Evolutionary conservation across 2,329 filamentous ascomycete species (phyloP).

Genomic region (Cladosporium sp.): DNA sequence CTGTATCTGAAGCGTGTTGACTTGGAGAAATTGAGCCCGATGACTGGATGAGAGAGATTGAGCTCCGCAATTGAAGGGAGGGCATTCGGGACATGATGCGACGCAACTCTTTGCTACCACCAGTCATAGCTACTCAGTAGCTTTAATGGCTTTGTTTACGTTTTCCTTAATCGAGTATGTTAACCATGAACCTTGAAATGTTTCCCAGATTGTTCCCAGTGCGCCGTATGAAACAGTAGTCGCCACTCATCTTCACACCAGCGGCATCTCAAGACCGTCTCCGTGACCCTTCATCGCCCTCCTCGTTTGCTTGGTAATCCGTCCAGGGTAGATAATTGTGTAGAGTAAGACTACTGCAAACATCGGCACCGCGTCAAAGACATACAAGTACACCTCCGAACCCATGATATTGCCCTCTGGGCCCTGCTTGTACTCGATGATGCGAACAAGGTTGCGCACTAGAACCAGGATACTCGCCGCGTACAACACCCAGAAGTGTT

Average conservation of each 20-base stretch:
- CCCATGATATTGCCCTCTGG: neutral
- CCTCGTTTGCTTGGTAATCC: neutral
- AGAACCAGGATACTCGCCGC: conserved; percentile 17
- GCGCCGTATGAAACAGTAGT: neutral
- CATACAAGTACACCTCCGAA: conserved; percentile 20
- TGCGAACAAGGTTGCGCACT: conserved; percentile 20
- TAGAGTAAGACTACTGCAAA: conserved; percentile 15
- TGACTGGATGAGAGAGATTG: neutral
- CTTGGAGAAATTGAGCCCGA: neutral
- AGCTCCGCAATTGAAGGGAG: neutral
- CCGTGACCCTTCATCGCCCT: neutral
- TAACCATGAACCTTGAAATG: neutral
- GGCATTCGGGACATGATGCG: neutral
- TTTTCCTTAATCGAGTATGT: neutral
- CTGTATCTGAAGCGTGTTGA: too few relatives aligned
- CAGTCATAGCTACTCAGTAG: neutral
- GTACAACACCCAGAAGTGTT: conserved; percentile 14
- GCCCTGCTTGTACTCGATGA: conserved; percentile 21
- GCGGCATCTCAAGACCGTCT: neutral
- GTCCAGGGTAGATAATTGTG: conserved; percentile 5
- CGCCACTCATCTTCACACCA: neutral
- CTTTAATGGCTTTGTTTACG: neutral
- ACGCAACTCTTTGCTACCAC: neutral
- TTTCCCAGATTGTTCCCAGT: neutral
- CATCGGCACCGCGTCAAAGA: conserved; percentile 22